phyloP scores from a whole-genome alignment of 352 stramenopile species.

The Plasmopara viticola region DNA sequence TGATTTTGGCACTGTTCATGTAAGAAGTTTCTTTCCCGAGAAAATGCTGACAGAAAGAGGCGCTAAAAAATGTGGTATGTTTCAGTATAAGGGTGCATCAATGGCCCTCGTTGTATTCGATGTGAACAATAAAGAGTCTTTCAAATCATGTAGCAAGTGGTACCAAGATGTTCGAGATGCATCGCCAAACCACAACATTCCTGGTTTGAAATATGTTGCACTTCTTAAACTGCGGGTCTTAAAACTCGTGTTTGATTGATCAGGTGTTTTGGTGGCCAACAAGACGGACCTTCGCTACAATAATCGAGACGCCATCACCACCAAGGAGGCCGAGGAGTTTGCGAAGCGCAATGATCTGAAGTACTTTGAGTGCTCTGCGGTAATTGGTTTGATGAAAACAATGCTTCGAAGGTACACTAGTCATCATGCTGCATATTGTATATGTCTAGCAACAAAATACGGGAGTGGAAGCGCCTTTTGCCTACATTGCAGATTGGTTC shows the following conservation, averaged over 20 bases:
- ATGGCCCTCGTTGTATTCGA: constrained; percentile 79
- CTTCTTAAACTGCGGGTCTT: not conserved
- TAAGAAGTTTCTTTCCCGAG: constrained; percentile 17
- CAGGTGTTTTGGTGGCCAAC: constrained; percentile 68
- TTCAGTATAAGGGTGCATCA: constrained; percentile 67
- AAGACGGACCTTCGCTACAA: constrained; percentile 74
- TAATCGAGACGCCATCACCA: constrained; percentile 65
- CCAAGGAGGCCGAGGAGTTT: constrained; percentile 66
- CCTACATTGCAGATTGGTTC: constrained; percentile 77
- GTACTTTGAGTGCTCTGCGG: constrained; percentile 78
- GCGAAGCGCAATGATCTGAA: constrained; percentile 71
- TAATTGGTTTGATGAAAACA: constrained; percentile 13
- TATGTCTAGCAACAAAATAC: constrained; percentile 59
- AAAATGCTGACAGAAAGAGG: not conserved
- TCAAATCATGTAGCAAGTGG: constrained; percentile 80
- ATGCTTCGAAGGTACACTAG: not conserved
- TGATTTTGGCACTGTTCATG: constrained; percentile 78
- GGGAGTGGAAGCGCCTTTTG: constrained; percentile 66
- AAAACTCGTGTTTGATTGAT: not conserved
- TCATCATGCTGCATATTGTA: not conserved
- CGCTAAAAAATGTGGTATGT: not conserved
- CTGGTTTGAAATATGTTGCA: constrained; percentile 21
- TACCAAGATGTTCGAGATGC: constrained; percentile 71
- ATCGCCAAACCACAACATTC: constrained; percentile 71
- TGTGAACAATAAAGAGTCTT: constrained; percentile 83